These are phyloP conservation scores for Citrus inodora DNA, from an alignment of 345 rosid genomes.

Conservation along the genomic window DNA sequence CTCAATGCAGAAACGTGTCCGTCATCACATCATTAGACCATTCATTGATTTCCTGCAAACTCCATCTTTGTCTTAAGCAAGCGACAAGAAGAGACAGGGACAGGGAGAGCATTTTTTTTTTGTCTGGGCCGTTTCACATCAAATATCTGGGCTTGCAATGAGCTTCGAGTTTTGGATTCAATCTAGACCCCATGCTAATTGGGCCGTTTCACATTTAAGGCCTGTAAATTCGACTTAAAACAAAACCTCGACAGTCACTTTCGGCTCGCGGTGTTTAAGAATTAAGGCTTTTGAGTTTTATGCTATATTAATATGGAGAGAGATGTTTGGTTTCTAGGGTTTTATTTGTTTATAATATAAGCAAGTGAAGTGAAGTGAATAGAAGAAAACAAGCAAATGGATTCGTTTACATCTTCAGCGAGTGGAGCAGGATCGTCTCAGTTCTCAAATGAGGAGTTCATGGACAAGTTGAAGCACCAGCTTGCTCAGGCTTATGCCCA, in stretches of 20 bases:
- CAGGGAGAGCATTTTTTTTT: too few relatives aligned
- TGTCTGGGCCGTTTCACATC: too few relatives aligned
- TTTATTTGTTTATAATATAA: neutral
- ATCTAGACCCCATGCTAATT: too few relatives aligned
- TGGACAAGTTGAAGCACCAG: constrained; percentile 66
- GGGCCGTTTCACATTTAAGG: too few relatives aligned
- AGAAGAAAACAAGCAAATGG: constrained; percentile 35
- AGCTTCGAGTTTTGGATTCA: too few relatives aligned
- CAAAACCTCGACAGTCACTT: neutral
- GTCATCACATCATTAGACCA: neutral
- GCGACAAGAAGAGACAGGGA: too few relatives aligned
- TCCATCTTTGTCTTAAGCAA: neutral
- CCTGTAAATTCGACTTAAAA: too few relatives aligned
- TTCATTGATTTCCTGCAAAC: neutral
- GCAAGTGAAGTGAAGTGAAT: too few relatives aligned
- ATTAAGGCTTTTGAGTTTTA: too few relatives aligned
- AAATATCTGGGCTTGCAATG: too few relatives aligned
- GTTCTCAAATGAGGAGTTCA: constrained; percentile 47
- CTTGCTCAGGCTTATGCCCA: constrained; percentile 83
- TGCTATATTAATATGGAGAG: too few relatives aligned
- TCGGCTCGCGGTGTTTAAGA: neutral
- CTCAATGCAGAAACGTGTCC: neutral
- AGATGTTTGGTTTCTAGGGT: neutral
- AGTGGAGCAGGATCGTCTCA: constrained; percentile 43
- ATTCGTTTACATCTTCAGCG: constrained; percentile 53